Base-by-base conservation (phyloP, 1,139 yeast genomes). In the Casaregolazyma lundiana region DNA sequence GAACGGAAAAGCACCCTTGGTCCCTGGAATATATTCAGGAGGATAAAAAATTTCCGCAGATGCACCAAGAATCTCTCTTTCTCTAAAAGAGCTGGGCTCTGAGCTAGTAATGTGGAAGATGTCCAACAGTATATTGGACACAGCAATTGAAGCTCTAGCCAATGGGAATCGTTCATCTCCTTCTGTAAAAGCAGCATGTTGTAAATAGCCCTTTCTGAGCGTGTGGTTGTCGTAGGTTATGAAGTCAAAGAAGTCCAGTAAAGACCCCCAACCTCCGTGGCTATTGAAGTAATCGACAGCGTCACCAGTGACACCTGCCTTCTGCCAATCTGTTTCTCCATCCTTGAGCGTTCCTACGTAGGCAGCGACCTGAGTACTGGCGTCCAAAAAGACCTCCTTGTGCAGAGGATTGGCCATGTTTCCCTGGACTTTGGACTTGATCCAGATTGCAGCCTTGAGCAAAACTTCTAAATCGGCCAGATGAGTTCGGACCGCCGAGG, bases 121-220 rank as follows among this genome's bases (percentile, higher is more conserved):
- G 46, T 70, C 71, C 55, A 77, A 74, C 15, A 70, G 48, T 36
- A 63, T 54, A 19, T 57, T 49, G 3, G 71, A 57, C 9, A 69
- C 57, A 2, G 63, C 58, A 34, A 62, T 46, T 3, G 66, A 61
- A 19, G 70, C 66, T 35, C 53, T 48, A 8, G 63, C 55, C 19
- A 72, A 48, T 2, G 76, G 76, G 51, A 71, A 70, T 18, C 61
- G 57, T 1, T 61, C 50, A 22, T 53, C 53, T 5, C 54, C 45
- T 32, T 51, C 53, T 18, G 60, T 47, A 43, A 58, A 57, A 16
- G 63, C 60, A 35, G 61, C 53, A 41, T 62, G 64, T 38, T 62
- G 65, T 32, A 60, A 52, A 34, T 57, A 61, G 41, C 55, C 49
- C 48, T 61, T 60, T 41, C 56, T 52, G 40, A 64, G 55, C 15